Evolutionary conservation across 768 basidiomycete species (phyloP), one percentile per base, ranked within the genome.

Genomic region (Chalciporus sphaerocephalus): DNA sequence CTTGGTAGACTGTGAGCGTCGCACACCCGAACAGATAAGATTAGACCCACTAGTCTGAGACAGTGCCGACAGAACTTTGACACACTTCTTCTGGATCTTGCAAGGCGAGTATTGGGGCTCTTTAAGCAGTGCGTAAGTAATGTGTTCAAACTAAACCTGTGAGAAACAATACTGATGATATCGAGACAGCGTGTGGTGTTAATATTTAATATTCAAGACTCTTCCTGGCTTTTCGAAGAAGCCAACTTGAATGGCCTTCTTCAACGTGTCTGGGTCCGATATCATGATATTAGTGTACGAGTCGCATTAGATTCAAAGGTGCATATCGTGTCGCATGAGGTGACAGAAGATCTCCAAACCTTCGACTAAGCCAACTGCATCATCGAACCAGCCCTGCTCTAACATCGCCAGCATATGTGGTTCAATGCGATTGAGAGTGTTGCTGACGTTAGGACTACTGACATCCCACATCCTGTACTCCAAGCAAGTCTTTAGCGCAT

Each of bases 321-420:
- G n/a, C n/a, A n/a, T 36, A 52, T 48, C 47, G 5, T 21, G 30
- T 3, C 7, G 12, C 40, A 50, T 36, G 13, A 52, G 48, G 4
- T 10, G n/a, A 12, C 23, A 2, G 12, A 52, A 42, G 27, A 52
- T 44, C 15, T 38, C 5, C 8, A 15, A 35, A 2, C 51, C 51
- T 39, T 50, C 48, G 2, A 52, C 37, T 25, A 23, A 40, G 11
- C 51, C 51, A 1, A 52, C 15, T 15, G 48, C 47, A n/a, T 50
- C 47, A 6, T 52, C 47, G 30, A 52, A 50, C 43, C 51, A 52
- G 40, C 43, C 30, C 18, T 52, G 50, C 13, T 50, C 17, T 11
- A 52, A 2, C 51, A 52, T 46, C 10, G 9, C 2, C 9, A 42
- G 3, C 25, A 46, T n/a, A 7, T 13, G 15, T 2, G 11, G 4